Base-by-base conservation (phyloP, 73 alveolate species). In the Blepharisma stoltei region DNA sequence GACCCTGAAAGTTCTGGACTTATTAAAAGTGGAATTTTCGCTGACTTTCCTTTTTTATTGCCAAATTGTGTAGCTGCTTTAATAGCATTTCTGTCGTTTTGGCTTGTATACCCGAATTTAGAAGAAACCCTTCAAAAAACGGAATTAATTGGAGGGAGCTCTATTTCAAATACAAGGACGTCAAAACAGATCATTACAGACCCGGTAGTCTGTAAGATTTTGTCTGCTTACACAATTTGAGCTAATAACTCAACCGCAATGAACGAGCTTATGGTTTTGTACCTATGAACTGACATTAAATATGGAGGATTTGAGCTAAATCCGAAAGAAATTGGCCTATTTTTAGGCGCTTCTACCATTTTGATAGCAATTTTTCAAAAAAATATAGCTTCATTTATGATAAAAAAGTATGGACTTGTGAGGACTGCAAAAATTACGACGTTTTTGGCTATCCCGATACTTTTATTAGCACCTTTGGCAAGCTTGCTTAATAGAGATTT, bases 291-390 rank as follows among this genome's bases (percentile, higher is more conserved):
- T 14, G 23, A 60, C 2, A 60, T 20, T 14, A 25, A 60, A 60
- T 14, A 60, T 60, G 73, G 73, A 25, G 73, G 73, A 14, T 60
- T 60, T 60, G 73, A 60, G 45, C 23, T 60, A 14, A 60, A n/a
- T 8, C 37, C 73, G 0, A 38, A 25, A 9, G 73, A 60, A 60
- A 60, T 60, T 14, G 73, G 73, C 14, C 14, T 38, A 60, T 14
- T 60, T n/a, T 60, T 38, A 2, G 73, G 46, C 11, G 23, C 23
- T 18, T 14, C 73, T 9, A 60, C 18, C 23, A 14, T n/a, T 14
- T 18, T 60, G 11, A 14, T 8, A 8, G 23, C 23, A 11, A 18
- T 14, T 60, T 60, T 14, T 4, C 18, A 14, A 9, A n/a, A 25
- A 38, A 8, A 18, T 60, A 18, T 60, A 1, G 14, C 14, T 60